Conservation (phyloP, 2,329 filamentous ascomycete genomes). For the Ceratocystis huliohia region DNA sequence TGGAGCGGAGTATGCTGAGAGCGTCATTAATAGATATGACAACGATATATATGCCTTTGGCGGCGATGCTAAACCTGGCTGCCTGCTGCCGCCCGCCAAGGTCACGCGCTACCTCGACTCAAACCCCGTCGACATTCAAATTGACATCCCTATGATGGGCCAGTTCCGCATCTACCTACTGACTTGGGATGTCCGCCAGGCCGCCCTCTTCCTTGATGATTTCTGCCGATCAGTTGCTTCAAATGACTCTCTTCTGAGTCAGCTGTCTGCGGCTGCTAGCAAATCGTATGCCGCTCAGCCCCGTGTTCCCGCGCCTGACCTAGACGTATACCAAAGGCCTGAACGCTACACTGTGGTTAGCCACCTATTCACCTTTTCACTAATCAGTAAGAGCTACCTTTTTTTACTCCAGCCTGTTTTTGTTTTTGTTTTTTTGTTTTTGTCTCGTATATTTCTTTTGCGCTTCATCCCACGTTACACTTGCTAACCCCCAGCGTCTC, state of each 20-base stretch:
- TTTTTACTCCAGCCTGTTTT: background rate
- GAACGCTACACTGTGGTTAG: conserved; percentile 57
- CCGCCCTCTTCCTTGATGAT: conserved; percentile 44
- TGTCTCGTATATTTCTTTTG: background rate
- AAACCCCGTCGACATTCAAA: conserved; percentile 64
- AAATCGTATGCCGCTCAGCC: conserved; percentile 50
- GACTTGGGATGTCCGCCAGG: conserved; percentile 46
- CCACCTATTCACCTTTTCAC: conserved; percentile 54
- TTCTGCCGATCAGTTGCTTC: conserved; percentile 45
- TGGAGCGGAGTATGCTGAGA: conserved; percentile 48
- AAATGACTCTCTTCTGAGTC: conserved; percentile 43
- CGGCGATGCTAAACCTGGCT: conserved; percentile 38
- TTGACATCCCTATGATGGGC: conserved; percentile 64
- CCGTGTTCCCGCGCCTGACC: conserved; percentile 40
- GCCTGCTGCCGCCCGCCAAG: conserved; percentile 51
- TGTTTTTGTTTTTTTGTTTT: background rate
- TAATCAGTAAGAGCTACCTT: conserved; percentile 44
- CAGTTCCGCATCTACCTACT: conserved; percentile 68
- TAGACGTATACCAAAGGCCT: conserved; percentile 52
- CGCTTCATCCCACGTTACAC: background rate
- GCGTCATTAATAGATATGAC: conserved; percentile 37
- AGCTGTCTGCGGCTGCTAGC: conserved; percentile 45
- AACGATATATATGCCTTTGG: conserved; percentile 34
- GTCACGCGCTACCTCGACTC: conserved; percentile 64
- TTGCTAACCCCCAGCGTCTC: background rate